phyloP scores from a whole-genome alignment of 345 rosid species.

The Gossypium australe region DNA sequence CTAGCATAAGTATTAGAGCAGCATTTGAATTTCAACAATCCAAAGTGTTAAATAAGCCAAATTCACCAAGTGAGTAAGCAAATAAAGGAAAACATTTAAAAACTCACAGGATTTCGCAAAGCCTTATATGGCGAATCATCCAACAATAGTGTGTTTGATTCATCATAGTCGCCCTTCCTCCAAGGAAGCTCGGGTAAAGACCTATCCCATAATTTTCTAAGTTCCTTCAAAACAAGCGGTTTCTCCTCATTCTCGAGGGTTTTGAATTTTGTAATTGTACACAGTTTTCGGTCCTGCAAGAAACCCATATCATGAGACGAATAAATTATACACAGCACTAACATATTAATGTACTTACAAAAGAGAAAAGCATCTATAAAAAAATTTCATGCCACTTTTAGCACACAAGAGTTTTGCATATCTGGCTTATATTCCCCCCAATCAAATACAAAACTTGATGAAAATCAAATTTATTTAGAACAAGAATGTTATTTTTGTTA shows the following conservation, averaged over 20 bases:
- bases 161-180: conserved; percentile 54
- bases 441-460: neutral
- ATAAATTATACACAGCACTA: neutral
- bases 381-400: neutral
- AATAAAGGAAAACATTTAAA: neutral
- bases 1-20: conserved; percentile 6
- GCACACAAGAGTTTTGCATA: neutral
- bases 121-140: conserved; percentile 93
- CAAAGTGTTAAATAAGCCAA: neutral
- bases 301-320: neutral
- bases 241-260: conserved; percentile 52
- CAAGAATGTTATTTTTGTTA: neutral
- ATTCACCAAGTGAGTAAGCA: neutral
- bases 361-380: neutral
- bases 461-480: neutral
- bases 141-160: conserved; percentile 68
- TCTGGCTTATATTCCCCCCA: neutral
- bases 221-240: conserved; percentile 73
- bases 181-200: conserved; percentile 35
- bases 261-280: conserved; percentile 46
- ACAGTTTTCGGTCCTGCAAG: conserved; percentile 50
- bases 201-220: conserved; percentile 59
- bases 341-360: neutral
- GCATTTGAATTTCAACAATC: neutral
- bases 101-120: conserved; percentile 70